Conservation (phyloP, 306 rosid genomes). For the Trifolium repens region DNA sequence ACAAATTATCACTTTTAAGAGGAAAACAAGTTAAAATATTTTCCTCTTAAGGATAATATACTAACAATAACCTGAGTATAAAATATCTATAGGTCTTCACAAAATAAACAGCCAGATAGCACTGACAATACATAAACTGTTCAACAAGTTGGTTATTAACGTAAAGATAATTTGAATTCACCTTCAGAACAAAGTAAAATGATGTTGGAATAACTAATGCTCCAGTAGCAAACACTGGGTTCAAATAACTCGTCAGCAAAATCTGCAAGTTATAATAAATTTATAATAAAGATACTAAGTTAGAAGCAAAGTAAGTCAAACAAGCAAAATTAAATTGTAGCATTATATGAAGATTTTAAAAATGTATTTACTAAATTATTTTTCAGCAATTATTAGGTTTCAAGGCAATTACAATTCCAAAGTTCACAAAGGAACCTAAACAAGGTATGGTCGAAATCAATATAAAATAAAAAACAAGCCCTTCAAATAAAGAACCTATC, state of each 20-base stretch:
- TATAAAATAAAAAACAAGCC: background rate
- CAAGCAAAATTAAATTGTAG: conserved; percentile 23
- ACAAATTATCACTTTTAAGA: conserved; percentile 18
- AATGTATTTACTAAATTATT: background rate
- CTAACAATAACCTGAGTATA: conserved; percentile 8
- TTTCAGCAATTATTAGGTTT: background rate
- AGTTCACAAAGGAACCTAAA: conserved; percentile 19
- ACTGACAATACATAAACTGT: conserved; percentile 9
- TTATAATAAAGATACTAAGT: conserved; percentile 35
- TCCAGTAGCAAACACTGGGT: conserved; percentile 82
- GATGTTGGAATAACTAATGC: conserved; percentile 89
- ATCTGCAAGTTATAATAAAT: conserved; percentile 65
- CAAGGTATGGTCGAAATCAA: conserved; percentile 12
- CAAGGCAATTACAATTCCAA: conserved; percentile 4
- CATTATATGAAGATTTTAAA: background rate
- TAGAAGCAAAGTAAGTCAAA: conserved; percentile 25
- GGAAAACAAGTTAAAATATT: conserved; percentile 21
- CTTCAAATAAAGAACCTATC: conserved; percentile 1
- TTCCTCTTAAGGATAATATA: conserved; percentile 22
- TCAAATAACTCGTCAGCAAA: conserved; percentile 69
- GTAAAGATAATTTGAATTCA: conserved; percentile 39
- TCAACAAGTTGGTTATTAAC: conserved; percentile 22
- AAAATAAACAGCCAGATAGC: conserved; percentile 31
- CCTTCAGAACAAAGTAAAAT: conserved; percentile 84
- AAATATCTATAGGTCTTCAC: conserved; percentile 27